Percentiles rank a stretch among this genome's conserved stretches.
Conservation (phyloP, 2,329 filamentous ascomycete genomes). For the Magnaporthales sp. region DNA sequence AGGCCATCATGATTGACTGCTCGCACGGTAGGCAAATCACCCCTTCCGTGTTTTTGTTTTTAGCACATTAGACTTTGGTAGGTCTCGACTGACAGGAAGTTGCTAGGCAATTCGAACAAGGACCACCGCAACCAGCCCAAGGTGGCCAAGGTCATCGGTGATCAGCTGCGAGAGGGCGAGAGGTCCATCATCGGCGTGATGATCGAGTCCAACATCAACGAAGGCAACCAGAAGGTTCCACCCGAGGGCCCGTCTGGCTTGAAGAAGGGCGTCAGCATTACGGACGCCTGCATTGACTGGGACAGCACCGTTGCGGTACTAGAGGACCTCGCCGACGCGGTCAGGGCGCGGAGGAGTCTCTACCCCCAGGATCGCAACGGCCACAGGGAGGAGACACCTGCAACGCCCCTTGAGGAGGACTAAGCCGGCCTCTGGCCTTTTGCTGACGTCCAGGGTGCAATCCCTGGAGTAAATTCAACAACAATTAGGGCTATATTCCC, state of each 20-base stretch:
- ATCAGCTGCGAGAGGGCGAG: slow-evolving; percentile 83
- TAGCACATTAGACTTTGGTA: no score
- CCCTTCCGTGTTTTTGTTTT: slow-evolving; percentile 4
- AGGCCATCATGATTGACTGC: slow-evolving; percentile 94
- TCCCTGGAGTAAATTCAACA: not conserved
- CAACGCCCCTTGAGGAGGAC: slow-evolving; percentile 42
- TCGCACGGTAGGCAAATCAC: slow-evolving; percentile 84
- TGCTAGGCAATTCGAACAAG: slow-evolving; percentile 84
- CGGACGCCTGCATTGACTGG: slow-evolving; percentile 95
- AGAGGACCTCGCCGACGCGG: slow-evolving; percentile 72
- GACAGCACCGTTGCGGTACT: slow-evolving; percentile 77
- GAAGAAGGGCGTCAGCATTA: slow-evolving; percentile 90
- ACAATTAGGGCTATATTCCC: not conserved
- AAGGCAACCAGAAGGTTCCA: slow-evolving; percentile 82
- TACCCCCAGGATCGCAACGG: slow-evolving; percentile 23
- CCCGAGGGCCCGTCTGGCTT: slow-evolving; percentile 68
- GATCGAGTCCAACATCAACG: slow-evolving; percentile 97
- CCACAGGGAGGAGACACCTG: slow-evolving; percentile 22
- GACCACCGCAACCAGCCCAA: slow-evolving; percentile 96
- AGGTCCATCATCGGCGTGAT: slow-evolving; percentile 89
- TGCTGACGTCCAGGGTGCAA: not conserved
- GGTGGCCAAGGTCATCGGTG: slow-evolving; percentile 71
- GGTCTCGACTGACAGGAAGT: slow-evolving; percentile 2
- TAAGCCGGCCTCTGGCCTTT: slow-evolving; percentile 18
- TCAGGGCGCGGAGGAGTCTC: slow-evolving; percentile 61